A percentile compares a stretch with the other conserved stretches of the same genome.
Conservation (phyloP, 2,329 filamentous ascomycete species). For the Penicillium frequentans region DNA sequence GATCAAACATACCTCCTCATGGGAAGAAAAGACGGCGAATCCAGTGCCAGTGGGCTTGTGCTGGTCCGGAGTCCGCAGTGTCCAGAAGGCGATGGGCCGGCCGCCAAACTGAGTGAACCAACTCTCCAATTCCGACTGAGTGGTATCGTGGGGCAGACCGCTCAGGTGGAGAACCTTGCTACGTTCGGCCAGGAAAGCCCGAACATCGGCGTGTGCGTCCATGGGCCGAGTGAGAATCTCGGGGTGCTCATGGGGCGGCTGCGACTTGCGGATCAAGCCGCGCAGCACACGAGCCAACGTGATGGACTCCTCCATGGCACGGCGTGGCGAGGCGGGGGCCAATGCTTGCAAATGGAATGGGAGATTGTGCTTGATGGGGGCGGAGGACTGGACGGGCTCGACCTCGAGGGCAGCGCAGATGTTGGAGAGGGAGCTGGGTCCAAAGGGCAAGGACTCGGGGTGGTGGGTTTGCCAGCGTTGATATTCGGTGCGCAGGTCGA, state of each 20-base stretch:
- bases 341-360: constrained; percentile 97
- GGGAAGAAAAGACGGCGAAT: constrained; percentile 97
- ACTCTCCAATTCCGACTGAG: constrained; percentile 96
- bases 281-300: constrained; percentile 90
- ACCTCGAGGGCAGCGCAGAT: constrained; percentile 98
- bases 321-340: constrained; percentile 89
- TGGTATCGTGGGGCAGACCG: constrained; percentile 94
- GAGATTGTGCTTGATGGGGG: constrained; percentile 97
- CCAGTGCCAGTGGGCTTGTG: constrained; percentile 99
- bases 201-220: constrained; percentile 94
- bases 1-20: constrained; percentile 84
- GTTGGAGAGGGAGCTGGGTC: constrained; percentile 90
- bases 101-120: constrained; percentile 99
- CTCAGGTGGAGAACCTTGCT: constrained; percentile 99
- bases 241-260: constrained; percentile 87
- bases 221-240: constrained; percentile 93
- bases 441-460: constrained; percentile 94
- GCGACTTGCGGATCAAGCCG: constrained; percentile 92
- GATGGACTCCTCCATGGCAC: constrained; percentile 96
- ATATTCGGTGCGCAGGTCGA: constrained; percentile 95
- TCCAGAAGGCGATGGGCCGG: constrained; percentile 98
- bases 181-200: constrained; percentile 91
- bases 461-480: constrained; percentile 98
- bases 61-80: constrained; percentile 92
- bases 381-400: constrained; percentile 94